Base-by-base conservation (phyloP, 768 basidiomycete genomes). In the Multifurca ochricompacta region DNA sequence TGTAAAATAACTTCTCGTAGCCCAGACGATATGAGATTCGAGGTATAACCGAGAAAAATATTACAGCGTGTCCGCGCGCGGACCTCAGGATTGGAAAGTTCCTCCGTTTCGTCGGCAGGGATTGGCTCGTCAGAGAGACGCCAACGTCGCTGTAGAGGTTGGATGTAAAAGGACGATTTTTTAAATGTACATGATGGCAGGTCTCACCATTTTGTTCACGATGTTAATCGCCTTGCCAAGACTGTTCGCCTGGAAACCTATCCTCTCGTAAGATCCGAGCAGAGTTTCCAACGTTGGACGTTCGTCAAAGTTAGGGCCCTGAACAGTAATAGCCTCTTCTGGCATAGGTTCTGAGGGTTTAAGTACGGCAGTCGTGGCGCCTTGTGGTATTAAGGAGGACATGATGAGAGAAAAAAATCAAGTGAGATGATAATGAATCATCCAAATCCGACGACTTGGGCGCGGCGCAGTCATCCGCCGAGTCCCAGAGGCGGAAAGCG, bases 241-340 rank as follows among this genome's bases (percentile, higher is more conserved):
- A 53, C 89, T 91, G 49, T 84, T 94, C n/a, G 96, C 96, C 68
- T 99, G 96, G 66, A 98, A 99, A 18, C 96, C 96, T 48, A 97
- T 96, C 31, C 83, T 79, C 65, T 88, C 82, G 71, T 96, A 99
- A 63, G 80, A 83, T 32, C 72, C 67, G 35, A 99, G 70, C 59
- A 99, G 78, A 32, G 78, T 72, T 40, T 83, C 74, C 25, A 99
- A 72, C 43, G 81, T 81, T 19, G 80, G 65, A 1, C 74, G 68
- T n/a, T 78, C 67, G 58, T 89, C 86, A 62, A 98, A 88, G 68
- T 94, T 77, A 10, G 96, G 96, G 0, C 96, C 96, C 65, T 82
- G 72, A 18, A 98, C 90, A 3, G 86, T 71, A 13, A 88, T 68
- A 0, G 85, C 80, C 34, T 77, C 71, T 16, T 75, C 72, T 4